Evolutionary conservation across 345 rosid genomes (phyloP).

Genomic region (Gossypium stocksii): DNA sequence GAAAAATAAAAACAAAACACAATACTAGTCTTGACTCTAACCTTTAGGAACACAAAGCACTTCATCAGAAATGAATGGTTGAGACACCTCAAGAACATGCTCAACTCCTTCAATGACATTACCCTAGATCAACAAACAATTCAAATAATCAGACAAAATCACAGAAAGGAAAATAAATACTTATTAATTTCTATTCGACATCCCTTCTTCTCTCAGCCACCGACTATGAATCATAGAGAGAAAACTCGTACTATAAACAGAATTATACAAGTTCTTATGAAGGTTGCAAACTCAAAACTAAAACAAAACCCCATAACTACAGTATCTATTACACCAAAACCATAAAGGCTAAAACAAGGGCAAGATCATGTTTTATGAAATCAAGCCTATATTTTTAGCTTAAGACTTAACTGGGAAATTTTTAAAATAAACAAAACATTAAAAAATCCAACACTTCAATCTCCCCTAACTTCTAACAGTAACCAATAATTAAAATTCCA

Average conservation of each 20-base stretch:
- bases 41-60: slow-evolving; percentile 30
- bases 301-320: background rate
- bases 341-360: background rate
- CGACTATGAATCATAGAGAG: background rate
- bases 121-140: slow-evolving; percentile 40
- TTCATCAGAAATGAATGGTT: slow-evolving; percentile 31
- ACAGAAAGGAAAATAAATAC: background rate
- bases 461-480: background rate
- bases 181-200: background rate
- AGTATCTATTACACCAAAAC: background rate
- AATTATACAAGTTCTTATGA: background rate
- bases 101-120: slow-evolving; percentile 23
- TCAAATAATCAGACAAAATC: slow-evolving; percentile 10
- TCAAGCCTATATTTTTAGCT: background rate
- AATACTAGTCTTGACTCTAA: slow-evolving; percentile 18
- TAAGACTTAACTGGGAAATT: background rate
- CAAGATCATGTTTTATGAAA: background rate
- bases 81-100: slow-evolving; percentile 27
- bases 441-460: background rate
- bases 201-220: background rate
- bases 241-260: background rate
- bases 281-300: background rate
- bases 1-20: background rate
- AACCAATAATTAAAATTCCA: background rate
- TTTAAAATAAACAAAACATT: background rate